Base-by-base conservation (phyloP, 805 yeast species). In the Kodamaea kaohsiungensis region DNA sequence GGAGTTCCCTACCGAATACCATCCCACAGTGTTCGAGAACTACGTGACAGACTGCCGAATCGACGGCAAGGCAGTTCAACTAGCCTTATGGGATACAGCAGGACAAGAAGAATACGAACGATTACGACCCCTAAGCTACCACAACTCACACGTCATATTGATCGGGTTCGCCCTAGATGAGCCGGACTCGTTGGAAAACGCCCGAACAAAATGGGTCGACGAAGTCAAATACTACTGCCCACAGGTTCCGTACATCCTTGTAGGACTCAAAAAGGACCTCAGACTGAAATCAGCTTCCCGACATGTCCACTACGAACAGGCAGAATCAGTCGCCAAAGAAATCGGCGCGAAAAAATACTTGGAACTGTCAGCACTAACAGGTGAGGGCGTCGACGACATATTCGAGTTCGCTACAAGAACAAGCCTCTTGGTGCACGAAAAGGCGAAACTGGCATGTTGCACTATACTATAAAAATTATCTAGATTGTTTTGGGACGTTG, bases 51-150 rank as follows among this genome's bases (percentile, higher is more conserved):
- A 91, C 64, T 91, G 97, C 69, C 77, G 96, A 54, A 96, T 92
- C 16, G 98, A 91, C 65, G 97, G 97, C 2, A 91, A 91, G 61
- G 88, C 95, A 13, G 96, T 91, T 2, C 87, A 91, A 58, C 71
- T 91, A 53, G 92, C 96, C 1, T 72, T 91, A 22, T 91, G 98
- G 97, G 98, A 91, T 67, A 91, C 97, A 1, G 97, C 98, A 1
- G 98, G 98, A 2, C 97, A 91, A 71, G 98, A 91, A 73, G 98
- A 91, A 70, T 91, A 91, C 67, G 97, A 91, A 67, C 75, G 97
- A 55, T 75, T 92, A 55, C 81, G 97, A 57, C 97, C 97, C 0
- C 75, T 92, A 59, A 88, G 96, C 18, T 92, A 92, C 65, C 83
- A 92, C 9, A 87, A 89, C 62, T 96, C 97, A 1, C 89, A 92